Conservation (phyloP, 2,329 filamentous ascomycete genomes). For the Herpotrichia juniperi region DNA sequence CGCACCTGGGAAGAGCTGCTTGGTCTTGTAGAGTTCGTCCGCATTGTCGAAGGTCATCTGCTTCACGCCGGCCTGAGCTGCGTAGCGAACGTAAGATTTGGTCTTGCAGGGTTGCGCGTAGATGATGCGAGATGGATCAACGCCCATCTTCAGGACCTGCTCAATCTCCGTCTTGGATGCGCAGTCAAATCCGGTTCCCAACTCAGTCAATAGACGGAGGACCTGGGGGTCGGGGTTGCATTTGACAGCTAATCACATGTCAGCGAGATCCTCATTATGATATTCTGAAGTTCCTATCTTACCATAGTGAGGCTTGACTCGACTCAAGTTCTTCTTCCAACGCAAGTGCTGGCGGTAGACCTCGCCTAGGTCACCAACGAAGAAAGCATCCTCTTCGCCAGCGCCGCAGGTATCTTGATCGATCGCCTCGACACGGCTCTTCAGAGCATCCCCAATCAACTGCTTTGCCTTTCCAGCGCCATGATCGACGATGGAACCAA, state of each 20-base stretch:
- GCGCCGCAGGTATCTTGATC: conserved; percentile 87
- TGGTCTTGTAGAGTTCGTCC: conserved; percentile 98
- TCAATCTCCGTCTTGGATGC: conserved; percentile 98
- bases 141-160: conserved; percentile 80
- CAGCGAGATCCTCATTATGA: conserved; percentile 18
- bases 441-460: conserved; percentile 85
- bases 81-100: conserved; percentile 94
- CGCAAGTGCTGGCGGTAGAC: conserved; percentile 98
- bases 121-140: conserved; percentile 90
- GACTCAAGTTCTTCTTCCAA: conserved; percentile 93
- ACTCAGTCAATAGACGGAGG: conserved; percentile 81
- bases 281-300: conserved; percentile 39
- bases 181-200: conserved; percentile 97
- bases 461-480: conserved; percentile 68
- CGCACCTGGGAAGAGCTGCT: conserved; percentile 85
- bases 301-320: conserved; percentile 97
- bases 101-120: conserved; percentile 99
- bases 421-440: conserved; percentile 81
- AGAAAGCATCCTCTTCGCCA: conserved; percentile 97
- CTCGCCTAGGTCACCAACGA: conserved; percentile 96
- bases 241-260: conserved; percentile 76
- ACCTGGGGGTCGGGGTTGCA: conserved; percentile 96
- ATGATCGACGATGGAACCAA: conserved; percentile 52
- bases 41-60: conserved; percentile 99
- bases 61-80: conserved; percentile 81